These are phyloP conservation scores for Gynochthodes officinalis DNA, from an alignment of 257 asterid species.

Conservation along the genomic window DNA sequence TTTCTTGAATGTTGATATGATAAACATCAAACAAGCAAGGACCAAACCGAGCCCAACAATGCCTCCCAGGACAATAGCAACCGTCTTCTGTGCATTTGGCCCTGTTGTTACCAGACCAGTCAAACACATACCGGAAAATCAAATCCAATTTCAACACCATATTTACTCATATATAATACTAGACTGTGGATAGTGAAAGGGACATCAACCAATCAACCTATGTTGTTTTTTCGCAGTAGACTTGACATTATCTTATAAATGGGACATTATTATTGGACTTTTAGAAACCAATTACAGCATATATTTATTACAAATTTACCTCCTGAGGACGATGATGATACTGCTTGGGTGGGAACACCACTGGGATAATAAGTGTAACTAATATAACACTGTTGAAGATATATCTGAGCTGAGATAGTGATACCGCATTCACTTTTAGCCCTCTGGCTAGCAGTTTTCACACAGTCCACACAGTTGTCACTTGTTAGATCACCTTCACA, in stretches of 20 bases:
- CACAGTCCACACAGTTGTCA: slow-evolving; percentile 73
- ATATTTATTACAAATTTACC: slow-evolving; percentile 28
- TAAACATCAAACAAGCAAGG: slow-evolving; percentile 56
- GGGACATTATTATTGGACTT: not conserved
- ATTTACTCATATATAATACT: not conserved
- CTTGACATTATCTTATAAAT: not conserved
- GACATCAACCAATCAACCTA: not conserved
- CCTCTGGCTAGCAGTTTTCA: slow-evolving; percentile 51
- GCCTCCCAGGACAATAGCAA: slow-evolving; percentile 81
- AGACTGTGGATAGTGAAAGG: not conserved
- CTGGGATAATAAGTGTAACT: slow-evolving; percentile 73
- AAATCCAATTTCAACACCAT: not conserved
- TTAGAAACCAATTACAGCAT: not conserved
- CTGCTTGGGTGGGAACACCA: slow-evolving; percentile 54
- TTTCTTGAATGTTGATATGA: slow-evolving; percentile 64
- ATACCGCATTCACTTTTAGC: slow-evolving; percentile 55
- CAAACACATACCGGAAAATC: slow-evolving; percentile 11
- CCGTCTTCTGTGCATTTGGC: slow-evolving; percentile 56
- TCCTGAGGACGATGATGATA: slow-evolving; percentile 55
- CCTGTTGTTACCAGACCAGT: slow-evolving; percentile 41
- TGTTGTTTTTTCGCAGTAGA: not conserved
- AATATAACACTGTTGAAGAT: slow-evolving; percentile 61
- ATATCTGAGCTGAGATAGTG: slow-evolving; percentile 64
- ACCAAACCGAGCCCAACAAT: slow-evolving; percentile 58
- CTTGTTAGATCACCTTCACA: slow-evolving; percentile 73